Percentiles rank a stretch among this genome's conserved stretches.
Conservation (phyloP, 179 eudicot genomes). For the Beta corolliflora region DNA sequence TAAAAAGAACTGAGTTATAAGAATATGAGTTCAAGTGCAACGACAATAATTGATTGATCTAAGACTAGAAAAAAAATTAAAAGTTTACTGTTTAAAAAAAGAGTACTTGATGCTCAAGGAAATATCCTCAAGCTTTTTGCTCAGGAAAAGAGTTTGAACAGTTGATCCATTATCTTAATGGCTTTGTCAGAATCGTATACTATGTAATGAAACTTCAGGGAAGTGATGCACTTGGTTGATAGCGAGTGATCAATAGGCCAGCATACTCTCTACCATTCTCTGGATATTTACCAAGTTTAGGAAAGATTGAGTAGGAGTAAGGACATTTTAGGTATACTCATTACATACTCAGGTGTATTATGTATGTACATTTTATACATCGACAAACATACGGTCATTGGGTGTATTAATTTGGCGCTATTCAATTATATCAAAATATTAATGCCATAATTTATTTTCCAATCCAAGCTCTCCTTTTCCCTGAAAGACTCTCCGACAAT, state of each 20-base stretch:
- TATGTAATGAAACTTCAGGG: slow-evolving; percentile 18
- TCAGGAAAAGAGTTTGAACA: slow-evolving; percentile 6
- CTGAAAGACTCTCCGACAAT: too few relatives aligned
- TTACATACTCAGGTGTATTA: too few relatives aligned
- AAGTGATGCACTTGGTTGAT: slow-evolving; percentile 16
- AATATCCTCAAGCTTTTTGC: neutral
- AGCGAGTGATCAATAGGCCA: neutral
- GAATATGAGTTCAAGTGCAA: neutral
- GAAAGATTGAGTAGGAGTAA: neutral
- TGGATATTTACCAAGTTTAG: neutral
- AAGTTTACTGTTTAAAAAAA: neutral
- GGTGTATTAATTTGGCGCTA: too few relatives aligned
- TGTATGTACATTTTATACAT: too few relatives aligned
- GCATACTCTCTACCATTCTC: neutral
- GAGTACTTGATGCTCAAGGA: slow-evolving; percentile 10
- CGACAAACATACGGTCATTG: too few relatives aligned
- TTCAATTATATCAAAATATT: too few relatives aligned
- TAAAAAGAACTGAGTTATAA: neutral
- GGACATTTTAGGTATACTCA: too few relatives aligned
- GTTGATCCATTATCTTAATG: slow-evolving; percentile 9
- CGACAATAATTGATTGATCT: neutral
- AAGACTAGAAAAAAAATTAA: neutral
- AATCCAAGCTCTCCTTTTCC: too few relatives aligned
- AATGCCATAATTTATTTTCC: too few relatives aligned
- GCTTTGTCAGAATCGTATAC: neutral